phyloP scores from a whole-genome alignment of 2,329 filamentous ascomycete species.

The Botryotinia narcissicola region DNA sequence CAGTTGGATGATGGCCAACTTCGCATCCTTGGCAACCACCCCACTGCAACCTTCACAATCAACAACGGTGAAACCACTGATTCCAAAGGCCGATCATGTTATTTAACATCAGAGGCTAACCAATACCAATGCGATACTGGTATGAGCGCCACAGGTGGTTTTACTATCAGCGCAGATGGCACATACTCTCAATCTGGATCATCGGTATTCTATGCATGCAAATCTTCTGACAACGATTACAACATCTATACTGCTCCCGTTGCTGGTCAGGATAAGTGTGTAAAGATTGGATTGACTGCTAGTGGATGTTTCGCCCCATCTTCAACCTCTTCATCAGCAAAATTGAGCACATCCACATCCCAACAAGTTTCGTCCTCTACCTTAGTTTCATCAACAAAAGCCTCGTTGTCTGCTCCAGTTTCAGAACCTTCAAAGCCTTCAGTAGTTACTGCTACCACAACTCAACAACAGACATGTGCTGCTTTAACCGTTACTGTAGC shows the following conservation, averaged over 20 bases:
- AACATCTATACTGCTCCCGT: constrained; percentile 52
- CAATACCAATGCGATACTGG: constrained; percentile 49
- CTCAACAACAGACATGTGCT: not conserved
- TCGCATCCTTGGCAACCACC: constrained; percentile 51
- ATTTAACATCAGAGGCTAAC: constrained; percentile 36
- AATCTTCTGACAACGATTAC: constrained; percentile 52
- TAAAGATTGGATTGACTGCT: constrained; percentile 47
- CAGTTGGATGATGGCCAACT: constrained; percentile 62
- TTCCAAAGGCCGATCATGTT: constrained; percentile 56
- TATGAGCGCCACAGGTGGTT: constrained; percentile 52
- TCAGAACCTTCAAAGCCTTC: not conserved
- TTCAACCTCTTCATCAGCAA: not conserved
- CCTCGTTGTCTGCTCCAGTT: not conserved
- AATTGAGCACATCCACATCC: not conserved
- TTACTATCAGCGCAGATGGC: constrained; percentile 51
- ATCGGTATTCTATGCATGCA: constrained; percentile 58
- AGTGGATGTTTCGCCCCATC: constrained; percentile 40
- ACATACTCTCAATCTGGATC: constrained; percentile 49
- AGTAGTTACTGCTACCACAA: constrained; percentile 10
- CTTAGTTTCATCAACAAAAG: not conserved
- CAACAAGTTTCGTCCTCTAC: not conserved
- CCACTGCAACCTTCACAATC: constrained; percentile 53
- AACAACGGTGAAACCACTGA: constrained; percentile 55
- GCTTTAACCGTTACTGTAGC: not conserved
- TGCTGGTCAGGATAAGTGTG: constrained; percentile 47